A percentile compares a stretch with the other conserved stretches of the same genome.
These are phyloP conservation scores for Zhuliangozyma blackwelliae DNA, from an alignment of 1,139 yeast species.

Conservation along the genomic window DNA sequence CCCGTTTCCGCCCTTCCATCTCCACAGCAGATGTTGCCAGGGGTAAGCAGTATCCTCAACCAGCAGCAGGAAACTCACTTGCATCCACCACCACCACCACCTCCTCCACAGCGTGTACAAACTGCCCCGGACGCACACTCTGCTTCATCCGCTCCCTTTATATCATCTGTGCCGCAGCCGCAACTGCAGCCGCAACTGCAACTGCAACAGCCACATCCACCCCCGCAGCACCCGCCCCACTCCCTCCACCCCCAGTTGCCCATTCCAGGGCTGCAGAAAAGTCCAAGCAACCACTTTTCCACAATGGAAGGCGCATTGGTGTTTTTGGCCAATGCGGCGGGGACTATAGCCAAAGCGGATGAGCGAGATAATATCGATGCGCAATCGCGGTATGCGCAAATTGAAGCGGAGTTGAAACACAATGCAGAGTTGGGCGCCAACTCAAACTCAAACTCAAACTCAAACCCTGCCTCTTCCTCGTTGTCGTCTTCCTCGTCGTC, in stretches of 20 bases:
- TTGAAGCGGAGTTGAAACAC: conserved; percentile 21
- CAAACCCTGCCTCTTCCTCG: background rate
- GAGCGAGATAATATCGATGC: conserved; percentile 68
- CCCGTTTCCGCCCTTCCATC: background rate
- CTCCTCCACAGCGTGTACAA: too few relatives aligned
- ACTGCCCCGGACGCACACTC: background rate
- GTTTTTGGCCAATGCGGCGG: conserved; percentile 73
- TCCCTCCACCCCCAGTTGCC: conserved; percentile 1
- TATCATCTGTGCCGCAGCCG: too few relatives aligned
- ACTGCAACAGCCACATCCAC: too few relatives aligned
- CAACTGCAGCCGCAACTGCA: too few relatives aligned
- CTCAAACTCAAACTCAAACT: too few relatives aligned
- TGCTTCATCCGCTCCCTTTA: too few relatives aligned
- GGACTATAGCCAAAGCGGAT: conserved; percentile 64
- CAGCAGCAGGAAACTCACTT: too few relatives aligned
- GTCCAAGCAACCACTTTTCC: conserved; percentile 23
- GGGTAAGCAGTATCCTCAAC: too few relatives aligned
- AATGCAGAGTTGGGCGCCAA: too few relatives aligned
- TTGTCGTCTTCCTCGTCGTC: background rate
- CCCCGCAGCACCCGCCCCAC: conserved; percentile 1
- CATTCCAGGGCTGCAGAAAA: conserved; percentile 2
- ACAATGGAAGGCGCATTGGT: conserved; percentile 66
- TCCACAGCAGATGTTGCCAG: background rate
- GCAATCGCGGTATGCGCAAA: conserved; percentile 47
- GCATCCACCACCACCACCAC: too few relatives aligned